A percentile compares a stretch with the other conserved stretches of the same genome.
Conservation (phyloP, 2,329 filamentous ascomycete genomes). For the Ophiostoma tasmaniense region DNA sequence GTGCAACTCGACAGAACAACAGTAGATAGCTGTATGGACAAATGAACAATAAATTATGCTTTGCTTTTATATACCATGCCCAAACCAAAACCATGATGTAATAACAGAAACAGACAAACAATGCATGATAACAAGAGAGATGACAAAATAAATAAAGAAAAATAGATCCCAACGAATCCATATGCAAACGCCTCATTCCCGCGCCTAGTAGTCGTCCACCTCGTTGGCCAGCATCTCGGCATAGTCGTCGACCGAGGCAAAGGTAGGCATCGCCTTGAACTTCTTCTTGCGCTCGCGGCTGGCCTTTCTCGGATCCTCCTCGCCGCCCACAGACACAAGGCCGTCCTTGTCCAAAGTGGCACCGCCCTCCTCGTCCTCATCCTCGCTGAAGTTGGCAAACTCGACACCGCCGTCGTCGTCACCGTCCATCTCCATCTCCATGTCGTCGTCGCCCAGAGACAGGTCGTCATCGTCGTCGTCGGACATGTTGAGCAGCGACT, state of each 20-base stretch:
- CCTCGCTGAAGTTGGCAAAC: constrained; percentile 35
- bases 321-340: constrained; percentile 7
- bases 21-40: not conserved
- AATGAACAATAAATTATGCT: constrained; percentile 1
- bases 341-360: constrained; percentile 33
- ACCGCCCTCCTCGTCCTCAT: constrained; percentile 31
- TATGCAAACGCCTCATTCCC: not conserved
- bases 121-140: not conserved
- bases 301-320: constrained; percentile 28
- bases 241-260: constrained; percentile 91
- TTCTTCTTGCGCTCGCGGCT: constrained; percentile 64
- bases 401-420: constrained; percentile 24
- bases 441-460: constrained; percentile 29
- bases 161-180: not conserved
- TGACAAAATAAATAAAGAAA: not conserved
- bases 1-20: not conserved
- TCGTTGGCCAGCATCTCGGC: constrained; percentile 73
- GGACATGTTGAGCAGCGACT: constrained; percentile 19
- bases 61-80: not conserved
- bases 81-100: not conserved
- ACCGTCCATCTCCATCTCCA: constrained; percentile 37
- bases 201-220: constrained; percentile 39
- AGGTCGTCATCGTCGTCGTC: constrained; percentile 32
- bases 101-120: not conserved
- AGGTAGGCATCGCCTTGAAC: constrained; percentile 81